Evolutionary conservation across 192 early-diverging fungal species (phyloP).

Genomic region (Coemansia sp.): DNA sequence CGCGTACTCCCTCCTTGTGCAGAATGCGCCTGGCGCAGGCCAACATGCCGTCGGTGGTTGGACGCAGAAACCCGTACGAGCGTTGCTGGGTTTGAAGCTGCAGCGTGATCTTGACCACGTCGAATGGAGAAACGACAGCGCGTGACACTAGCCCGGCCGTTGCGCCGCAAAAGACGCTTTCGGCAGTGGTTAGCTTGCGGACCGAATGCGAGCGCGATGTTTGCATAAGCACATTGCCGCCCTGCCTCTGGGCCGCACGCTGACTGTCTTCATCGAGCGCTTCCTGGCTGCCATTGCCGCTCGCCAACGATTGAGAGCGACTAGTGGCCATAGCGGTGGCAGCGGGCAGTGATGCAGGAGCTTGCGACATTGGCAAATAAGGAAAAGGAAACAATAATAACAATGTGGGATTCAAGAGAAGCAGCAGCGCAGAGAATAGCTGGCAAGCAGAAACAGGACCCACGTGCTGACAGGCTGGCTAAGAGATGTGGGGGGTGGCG

Average conservation of each 20-base stretch:
- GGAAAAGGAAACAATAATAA: too few species aligned
- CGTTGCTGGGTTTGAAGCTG: constrained; percentile 38
- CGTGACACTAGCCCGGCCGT: constrained; percentile 53
- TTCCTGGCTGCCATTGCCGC: not conserved
- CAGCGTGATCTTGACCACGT: constrained; percentile 89
- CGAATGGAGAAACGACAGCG: constrained; percentile 83
- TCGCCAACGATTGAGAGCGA: not conserved
- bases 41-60: constrained; percentile 61
- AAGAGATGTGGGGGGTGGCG: too few species aligned
- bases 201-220: constrained; percentile 15
- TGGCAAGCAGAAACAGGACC: too few species aligned
- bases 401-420: too few species aligned
- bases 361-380: not conserved
- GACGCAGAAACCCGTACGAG: not conserved
- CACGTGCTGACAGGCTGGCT: too few species aligned
- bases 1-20: constrained; percentile 75
- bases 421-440: too few species aligned
- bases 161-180: constrained; percentile 43
- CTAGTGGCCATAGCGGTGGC: not conserved
- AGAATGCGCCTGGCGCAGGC: constrained; percentile 67
- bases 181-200: constrained; percentile 23
- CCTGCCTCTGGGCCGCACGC: not conserved
- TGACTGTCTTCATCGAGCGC: not conserved
- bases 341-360: too few species aligned
- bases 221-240: constrained; percentile 18